Conservation (phyloP, 441 rosid genomes). For the Erysimum cheiri region DNA sequence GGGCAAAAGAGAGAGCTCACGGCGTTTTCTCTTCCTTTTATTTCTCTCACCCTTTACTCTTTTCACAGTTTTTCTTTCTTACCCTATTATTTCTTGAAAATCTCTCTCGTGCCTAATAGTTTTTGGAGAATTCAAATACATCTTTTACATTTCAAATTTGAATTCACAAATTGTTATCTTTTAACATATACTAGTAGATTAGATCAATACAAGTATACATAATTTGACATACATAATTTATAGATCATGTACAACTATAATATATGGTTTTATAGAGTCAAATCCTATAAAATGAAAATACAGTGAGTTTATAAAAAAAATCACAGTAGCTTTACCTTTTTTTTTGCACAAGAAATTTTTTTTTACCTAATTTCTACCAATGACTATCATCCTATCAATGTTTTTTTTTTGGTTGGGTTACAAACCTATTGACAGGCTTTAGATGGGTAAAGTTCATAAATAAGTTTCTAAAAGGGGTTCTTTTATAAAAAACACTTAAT, state of each 20-base stretch:
- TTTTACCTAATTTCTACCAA: background rate
- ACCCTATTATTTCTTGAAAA: background rate
- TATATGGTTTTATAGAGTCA: no score
- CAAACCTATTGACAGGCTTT: background rate
- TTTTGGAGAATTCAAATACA: no score
- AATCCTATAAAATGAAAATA: no score
- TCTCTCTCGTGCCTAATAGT: background rate
- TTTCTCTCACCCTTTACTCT: slow-evolving; percentile 23
- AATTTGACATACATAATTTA: background rate
- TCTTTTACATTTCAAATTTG: background rate
- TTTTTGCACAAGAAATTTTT: no score
- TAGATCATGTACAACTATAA: background rate
- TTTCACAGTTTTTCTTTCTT: background rate
- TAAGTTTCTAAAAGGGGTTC: slow-evolving; percentile 1
- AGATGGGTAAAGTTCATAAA: slow-evolving; percentile 6
- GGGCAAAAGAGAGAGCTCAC: slow-evolving; percentile 1
- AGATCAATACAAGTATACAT: background rate
- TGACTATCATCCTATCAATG: background rate
- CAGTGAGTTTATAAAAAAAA: background rate
- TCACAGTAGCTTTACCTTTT: background rate
- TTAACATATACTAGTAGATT: background rate
- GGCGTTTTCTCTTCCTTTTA: background rate
- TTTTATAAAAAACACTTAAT: background rate
- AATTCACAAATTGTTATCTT: background rate
- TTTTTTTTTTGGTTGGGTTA: background rate